Conservation (phyloP, 768 basidiomycete species). For the Kwoniella botswanensis region DNA sequence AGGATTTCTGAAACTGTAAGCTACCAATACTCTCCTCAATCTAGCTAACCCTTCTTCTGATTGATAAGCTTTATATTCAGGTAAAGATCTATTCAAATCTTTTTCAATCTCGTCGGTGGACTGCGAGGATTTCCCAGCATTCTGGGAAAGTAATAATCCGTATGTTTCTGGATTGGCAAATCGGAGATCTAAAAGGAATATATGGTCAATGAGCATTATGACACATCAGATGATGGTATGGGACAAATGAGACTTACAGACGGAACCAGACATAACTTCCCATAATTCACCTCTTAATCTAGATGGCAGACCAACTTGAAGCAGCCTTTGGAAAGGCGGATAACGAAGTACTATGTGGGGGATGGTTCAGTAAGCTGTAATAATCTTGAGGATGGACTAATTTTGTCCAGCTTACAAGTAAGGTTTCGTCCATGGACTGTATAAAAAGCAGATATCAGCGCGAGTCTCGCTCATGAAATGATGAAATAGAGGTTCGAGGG, state of each 20-base stretch:
- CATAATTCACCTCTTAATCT: constrained; percentile 94
- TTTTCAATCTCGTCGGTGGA: constrained; percentile 99
- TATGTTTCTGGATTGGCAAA: constrained; percentile 85
- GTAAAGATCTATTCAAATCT: constrained; percentile 91
- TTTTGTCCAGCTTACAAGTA: constrained; percentile 68
- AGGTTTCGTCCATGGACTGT: constrained; percentile 90
- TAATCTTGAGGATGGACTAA: too few relatives aligned
- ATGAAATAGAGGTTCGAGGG: too few relatives aligned
- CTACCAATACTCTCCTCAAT: constrained; percentile 86
- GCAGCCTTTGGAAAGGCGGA: constrained; percentile 93
- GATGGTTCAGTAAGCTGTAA: too few relatives aligned
- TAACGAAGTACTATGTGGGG: constrained; percentile 85
- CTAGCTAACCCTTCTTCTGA: constrained; percentile 81
- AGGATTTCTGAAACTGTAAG: constrained; percentile 94
- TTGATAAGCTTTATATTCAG: constrained; percentile 97
- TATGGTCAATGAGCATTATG: too few relatives aligned
- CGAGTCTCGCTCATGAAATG: too few relatives aligned
- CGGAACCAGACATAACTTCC: constrained; percentile 93
- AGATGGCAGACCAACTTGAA: constrained; percentile 95
- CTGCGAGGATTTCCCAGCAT: constrained; percentile 76
- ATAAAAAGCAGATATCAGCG: neutral
- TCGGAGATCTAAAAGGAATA: constrained; percentile 65
- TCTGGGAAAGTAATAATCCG: constrained; percentile 72
- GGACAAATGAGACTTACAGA: constrained; percentile 61
- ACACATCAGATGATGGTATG: neutral